Conservation (phyloP, 1,284 basidiomycete species). For the Takashimella tepidaria region DNA sequence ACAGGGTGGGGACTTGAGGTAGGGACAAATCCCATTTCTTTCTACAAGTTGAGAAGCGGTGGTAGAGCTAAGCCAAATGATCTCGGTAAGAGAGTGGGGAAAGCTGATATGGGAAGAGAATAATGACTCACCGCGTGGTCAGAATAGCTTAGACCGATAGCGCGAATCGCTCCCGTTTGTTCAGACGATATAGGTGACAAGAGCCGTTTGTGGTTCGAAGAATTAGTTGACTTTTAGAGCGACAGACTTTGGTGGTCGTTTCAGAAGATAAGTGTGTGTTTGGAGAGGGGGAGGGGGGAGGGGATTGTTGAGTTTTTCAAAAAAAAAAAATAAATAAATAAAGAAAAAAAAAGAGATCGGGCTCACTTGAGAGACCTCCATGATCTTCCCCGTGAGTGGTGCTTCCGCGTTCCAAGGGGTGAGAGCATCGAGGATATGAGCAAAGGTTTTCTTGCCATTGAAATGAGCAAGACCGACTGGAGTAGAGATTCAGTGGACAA, state of each 20-base stretch:
- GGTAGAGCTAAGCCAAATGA: too few species aligned
- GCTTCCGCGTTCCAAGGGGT: slow-evolving; percentile 21
- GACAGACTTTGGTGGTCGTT: too few species aligned
- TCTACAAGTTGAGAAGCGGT: slow-evolving; percentile 9
- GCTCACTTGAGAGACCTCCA: slow-evolving; percentile 9
- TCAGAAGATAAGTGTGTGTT: too few species aligned
- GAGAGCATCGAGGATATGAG: slow-evolving; percentile 18
- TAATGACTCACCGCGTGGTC: slow-evolving; percentile 25
- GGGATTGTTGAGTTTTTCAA: too few species aligned
- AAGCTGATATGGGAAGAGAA: background rate
- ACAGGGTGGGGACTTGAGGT: slow-evolving; percentile 63
- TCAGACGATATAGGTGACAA: slow-evolving; percentile 33
- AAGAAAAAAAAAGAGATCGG: background rate
- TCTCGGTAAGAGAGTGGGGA: background rate
- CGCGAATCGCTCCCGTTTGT: slow-evolving; percentile 30
- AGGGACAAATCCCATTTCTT: slow-evolving; percentile 22
- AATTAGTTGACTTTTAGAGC: too few species aligned
- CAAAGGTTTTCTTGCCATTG: slow-evolving; percentile 14
- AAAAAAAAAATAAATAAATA: too few species aligned
- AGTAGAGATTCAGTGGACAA: too few species aligned
- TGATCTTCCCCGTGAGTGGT: slow-evolving; percentile 5
- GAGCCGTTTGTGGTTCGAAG: slow-evolving; percentile 17
- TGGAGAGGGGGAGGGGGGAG: too few species aligned
- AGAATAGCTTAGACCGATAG: slow-evolving; percentile 33
- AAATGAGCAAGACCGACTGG: slow-evolving; percentile 39